These are phyloP conservation scores for Saccharomyces eubayanus DNA, from an alignment of 805 yeast species.

Conservation along the genomic window DNA sequence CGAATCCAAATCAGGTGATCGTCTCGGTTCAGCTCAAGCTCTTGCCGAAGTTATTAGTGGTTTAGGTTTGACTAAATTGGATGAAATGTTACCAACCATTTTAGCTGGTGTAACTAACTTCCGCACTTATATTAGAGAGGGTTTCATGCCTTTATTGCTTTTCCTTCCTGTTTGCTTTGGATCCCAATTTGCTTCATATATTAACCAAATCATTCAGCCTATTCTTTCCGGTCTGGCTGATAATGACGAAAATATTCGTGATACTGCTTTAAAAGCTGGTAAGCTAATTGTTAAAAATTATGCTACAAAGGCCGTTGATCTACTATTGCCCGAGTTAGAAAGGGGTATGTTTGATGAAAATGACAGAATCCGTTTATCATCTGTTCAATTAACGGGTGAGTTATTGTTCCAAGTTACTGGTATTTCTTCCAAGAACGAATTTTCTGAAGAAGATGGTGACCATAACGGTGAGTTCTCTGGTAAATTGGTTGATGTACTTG, in stretches of 20 bases:
- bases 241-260: conserved; percentile 75
- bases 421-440: conserved; percentile 67
- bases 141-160: conserved; percentile 81
- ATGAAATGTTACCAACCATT: conserved; percentile 77
- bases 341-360: conserved; percentile 74
- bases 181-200: conserved; percentile 80
- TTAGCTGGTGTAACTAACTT: conserved; percentile 59
- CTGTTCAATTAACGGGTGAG: conserved; percentile 94
- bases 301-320: conserved; percentile 86
- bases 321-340: conserved; percentile 89
- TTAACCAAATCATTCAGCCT: conserved; percentile 81
- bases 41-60: conserved; percentile 90
- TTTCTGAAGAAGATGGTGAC: conserved; percentile 39
- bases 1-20: conserved; percentile 73
- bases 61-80: conserved; percentile 77
- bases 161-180: conserved; percentile 95
- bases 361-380: conserved; percentile 82
- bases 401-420: conserved; percentile 91
- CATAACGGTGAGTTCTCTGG: conserved; percentile 46
- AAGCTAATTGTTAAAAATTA: conserved; percentile 83
- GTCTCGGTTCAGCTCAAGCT: conserved; percentile 96
- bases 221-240: conserved; percentile 89
- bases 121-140: conserved; percentile 74
- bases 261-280: conserved; percentile 86
- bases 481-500: conserved; percentile 68